Evolutionary conservation across 78 protist genomes (phyloP), one percentile per base, ranked within the genome.

Genomic region (Dictyostelium purpureum): DNA sequence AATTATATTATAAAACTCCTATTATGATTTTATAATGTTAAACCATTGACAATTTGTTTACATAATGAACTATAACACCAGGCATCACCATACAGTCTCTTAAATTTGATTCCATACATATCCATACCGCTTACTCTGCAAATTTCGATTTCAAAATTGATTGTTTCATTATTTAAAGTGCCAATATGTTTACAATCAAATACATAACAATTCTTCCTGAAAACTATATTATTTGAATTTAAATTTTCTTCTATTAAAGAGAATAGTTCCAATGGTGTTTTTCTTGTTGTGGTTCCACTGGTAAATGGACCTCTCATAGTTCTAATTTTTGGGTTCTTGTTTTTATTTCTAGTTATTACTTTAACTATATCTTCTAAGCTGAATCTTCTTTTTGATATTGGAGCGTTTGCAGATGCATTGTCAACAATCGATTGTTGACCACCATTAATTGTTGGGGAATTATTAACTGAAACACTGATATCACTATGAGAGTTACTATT

Each of bases 51-150:
- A 6, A 73, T 59, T 31, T 56, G 10, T 56, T 70, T 85, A 45
- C 79, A 73, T 21, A 75, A 2, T 2, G 47, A 12, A 19, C 71
- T 49, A 79, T 85, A 85, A 33, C 16, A 19, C 80, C 82, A 73
- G 3, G 65, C 65, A 61, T 85, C 76, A 12, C 92, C 92, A 47
- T 56, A 28, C 21, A 59, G 38, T 74, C 92, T 52, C 21, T 40
- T 70, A 59, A 85, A 85, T 59, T 85, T 85, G n/a, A 85, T 56
- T 21, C 92, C 92, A 57, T 43, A 63, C 75, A 85, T 42, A n/a
- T 85, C 92, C 80, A 73, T 85, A 19, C 92, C 92, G 45, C 45
- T 73, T 11, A 85, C 92, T 35, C 79, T 24, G 31, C 92, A 85
- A 4, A 85, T 76, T 47, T 85, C 92, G 43, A 85, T 85, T 24